phyloP scores from a whole-genome alignment of 805 yeast genomes.

The Monosporozyma aquatica region DNA sequence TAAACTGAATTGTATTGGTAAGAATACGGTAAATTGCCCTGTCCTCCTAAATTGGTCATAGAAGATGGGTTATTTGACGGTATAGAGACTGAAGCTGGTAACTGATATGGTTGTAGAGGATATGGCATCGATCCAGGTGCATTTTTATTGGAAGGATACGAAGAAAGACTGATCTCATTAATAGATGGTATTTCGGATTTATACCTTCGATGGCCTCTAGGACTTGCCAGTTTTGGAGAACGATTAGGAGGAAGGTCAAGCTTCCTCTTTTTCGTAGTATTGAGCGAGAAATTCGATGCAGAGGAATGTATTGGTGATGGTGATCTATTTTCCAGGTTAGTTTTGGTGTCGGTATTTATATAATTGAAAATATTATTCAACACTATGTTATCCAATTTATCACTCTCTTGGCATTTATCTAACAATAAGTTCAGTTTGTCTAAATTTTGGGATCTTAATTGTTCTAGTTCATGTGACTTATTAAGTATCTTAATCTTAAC shows the following conservation, averaged over 20 bases:
- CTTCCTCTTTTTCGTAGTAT: slow-evolving; percentile 6
- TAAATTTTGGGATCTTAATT: slow-evolving; percentile 15
- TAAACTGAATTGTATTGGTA: neutral
- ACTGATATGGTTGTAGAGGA: slow-evolving; percentile 3
- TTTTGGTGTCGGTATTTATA: slow-evolving; percentile 1
- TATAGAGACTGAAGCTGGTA: slow-evolving; percentile 1
- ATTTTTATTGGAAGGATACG: slow-evolving; percentile 4
- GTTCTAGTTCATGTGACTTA: slow-evolving; percentile 16
- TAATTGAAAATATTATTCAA: slow-evolving; percentile 12
- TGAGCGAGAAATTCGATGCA: neutral
- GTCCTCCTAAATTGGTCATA: neutral
- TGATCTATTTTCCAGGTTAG: slow-evolving; percentile 1
- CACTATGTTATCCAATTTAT: slow-evolving; percentile 12
- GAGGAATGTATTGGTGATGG: slow-evolving; percentile 8
- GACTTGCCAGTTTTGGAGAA: slow-evolving; percentile 9
- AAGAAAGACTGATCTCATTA: slow-evolving; percentile 3
- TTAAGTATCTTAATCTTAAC: slow-evolving; percentile 14
- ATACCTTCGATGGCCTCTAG: slow-evolving; percentile 11
- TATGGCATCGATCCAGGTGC: neutral
- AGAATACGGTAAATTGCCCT: neutral
- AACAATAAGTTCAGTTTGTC: slow-evolving; percentile 13
- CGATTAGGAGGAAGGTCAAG: neutral
- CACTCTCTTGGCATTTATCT: slow-evolving; percentile 14
- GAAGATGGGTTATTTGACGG: neutral
- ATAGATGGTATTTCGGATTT: slow-evolving; percentile 13